Evolutionary conservation across 2,329 filamentous ascomycete species (phyloP).

Genomic region (Paecilomyces formosus): DNA sequence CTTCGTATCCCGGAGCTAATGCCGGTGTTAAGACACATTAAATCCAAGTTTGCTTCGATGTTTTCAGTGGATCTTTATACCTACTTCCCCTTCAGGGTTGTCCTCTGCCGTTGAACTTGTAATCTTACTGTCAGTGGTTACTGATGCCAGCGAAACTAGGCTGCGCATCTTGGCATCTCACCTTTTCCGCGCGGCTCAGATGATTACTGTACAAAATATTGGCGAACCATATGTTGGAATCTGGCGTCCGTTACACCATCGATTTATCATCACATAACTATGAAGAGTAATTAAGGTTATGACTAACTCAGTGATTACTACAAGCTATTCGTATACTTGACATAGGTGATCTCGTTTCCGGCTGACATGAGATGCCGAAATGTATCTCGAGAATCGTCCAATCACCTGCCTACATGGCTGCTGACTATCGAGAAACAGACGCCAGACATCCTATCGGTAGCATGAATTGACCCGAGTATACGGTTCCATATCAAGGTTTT

Average conservation of each 20-base stretch:
- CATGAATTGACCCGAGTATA: neutral
- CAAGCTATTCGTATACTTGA: neutral
- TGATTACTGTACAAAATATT: neutral
- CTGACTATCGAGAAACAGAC: neutral
- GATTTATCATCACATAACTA: neutral
- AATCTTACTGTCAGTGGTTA: neutral
- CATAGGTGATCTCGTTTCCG: neutral
- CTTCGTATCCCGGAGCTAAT: no score
- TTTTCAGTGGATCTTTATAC: no score
- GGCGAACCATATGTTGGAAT: neutral
- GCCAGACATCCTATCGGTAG: neutral
- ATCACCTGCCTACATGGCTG: neutral
- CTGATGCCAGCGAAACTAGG: neutral
- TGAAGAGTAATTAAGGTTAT: neutral
- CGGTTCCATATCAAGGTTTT: neutral
- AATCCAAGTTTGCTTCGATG: no score
- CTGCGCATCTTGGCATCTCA: neutral
- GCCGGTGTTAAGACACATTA: no score
- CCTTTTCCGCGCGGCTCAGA: neutral
- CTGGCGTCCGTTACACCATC: neutral
- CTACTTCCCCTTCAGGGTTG: neutral
- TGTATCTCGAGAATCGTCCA: neutral
- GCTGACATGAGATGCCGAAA: neutral
- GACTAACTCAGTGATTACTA: neutral
- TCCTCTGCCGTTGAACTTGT: neutral